phyloP scores from a whole-genome alignment of 176 grass and related monocot genomes.

The Carex parvula region DNA sequence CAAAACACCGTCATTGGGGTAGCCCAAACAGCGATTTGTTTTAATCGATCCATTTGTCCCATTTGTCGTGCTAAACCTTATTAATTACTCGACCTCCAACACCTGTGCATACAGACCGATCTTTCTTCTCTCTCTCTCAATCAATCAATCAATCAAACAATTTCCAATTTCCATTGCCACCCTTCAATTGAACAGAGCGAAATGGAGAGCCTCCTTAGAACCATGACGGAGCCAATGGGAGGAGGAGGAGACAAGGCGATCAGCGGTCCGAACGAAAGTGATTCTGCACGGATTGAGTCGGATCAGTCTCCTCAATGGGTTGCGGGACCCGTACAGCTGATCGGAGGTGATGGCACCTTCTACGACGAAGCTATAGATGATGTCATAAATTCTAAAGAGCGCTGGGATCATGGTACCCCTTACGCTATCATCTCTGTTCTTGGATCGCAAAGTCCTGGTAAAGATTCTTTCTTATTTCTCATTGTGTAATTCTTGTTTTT shows the following conservation, averaged over 20 bases:
- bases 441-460: conserved; percentile 22
- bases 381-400: neutral
- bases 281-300: neutral
- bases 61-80: neutral
- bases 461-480: neutral
- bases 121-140: neutral
- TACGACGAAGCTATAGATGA: conserved; percentile 1
- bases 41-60: conserved; percentile 8
- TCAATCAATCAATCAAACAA: neutral
- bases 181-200: neutral
- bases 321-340: conserved; percentile 14
- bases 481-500: neutral
- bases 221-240: neutral
- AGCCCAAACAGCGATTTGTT: neutral
- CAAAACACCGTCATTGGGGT: neutral
- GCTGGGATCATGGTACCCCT: neutral
- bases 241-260: neutral
- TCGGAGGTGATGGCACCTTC: conserved; percentile 24
- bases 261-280: neutral
- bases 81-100: neutral
- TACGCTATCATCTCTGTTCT: conserved; percentile 14
- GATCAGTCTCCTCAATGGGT: neutral
- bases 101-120: neutral
- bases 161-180: neutral
- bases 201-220: conserved; percentile 23